These are phyloP conservation scores for Apiotrichum gamsii DNA, from an alignment of 1,284 basidiomycete genomes.

Conservation along the genomic window DNA sequence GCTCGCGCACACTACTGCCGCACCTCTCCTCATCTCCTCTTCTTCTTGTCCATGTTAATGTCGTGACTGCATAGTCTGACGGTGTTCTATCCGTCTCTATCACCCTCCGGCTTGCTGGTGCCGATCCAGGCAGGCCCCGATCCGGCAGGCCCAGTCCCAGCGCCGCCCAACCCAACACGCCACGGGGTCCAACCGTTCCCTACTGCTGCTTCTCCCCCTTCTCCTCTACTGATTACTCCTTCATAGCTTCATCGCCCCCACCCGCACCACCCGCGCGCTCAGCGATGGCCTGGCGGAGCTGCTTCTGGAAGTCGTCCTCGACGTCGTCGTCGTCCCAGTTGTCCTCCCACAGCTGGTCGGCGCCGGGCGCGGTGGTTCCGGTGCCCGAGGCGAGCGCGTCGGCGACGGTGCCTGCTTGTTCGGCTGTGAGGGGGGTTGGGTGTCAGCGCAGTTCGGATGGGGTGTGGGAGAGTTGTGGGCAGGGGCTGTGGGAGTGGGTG, in stretches of 20 bases:
- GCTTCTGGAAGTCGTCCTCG: constrained; percentile 93
- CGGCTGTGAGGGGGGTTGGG: constrained; percentile 14
- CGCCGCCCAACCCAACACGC: too few relatives aligned
- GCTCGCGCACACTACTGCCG: too few relatives aligned
- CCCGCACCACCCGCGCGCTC: constrained; percentile 34
- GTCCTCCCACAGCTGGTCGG: constrained; percentile 82
- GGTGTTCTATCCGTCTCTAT: not conserved
- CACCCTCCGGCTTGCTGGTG: too few relatives aligned
- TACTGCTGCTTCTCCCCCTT: not conserved
- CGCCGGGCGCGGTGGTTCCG: constrained; percentile 26
- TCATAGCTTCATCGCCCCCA: constrained; percentile 38
- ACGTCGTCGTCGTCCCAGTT: constrained; percentile 99
- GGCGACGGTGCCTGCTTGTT: constrained; percentile 33
- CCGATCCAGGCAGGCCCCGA: too few relatives aligned
- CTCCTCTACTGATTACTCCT: constrained; percentile 26
- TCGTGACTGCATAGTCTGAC: not conserved
- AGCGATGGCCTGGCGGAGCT: constrained; percentile 57
- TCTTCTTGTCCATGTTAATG: too few relatives aligned
- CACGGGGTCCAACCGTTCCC: too few relatives aligned
- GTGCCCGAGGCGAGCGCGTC: constrained; percentile 31
- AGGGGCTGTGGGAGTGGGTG: too few relatives aligned
- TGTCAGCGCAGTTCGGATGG: not conserved
- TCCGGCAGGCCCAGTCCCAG: too few relatives aligned
- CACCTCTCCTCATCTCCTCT: too few relatives aligned
- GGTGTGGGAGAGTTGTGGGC: not conserved